phyloP scores from a whole-genome alignment of 179 eudicot genomes.

The Corrigiola litoralis region DNA sequence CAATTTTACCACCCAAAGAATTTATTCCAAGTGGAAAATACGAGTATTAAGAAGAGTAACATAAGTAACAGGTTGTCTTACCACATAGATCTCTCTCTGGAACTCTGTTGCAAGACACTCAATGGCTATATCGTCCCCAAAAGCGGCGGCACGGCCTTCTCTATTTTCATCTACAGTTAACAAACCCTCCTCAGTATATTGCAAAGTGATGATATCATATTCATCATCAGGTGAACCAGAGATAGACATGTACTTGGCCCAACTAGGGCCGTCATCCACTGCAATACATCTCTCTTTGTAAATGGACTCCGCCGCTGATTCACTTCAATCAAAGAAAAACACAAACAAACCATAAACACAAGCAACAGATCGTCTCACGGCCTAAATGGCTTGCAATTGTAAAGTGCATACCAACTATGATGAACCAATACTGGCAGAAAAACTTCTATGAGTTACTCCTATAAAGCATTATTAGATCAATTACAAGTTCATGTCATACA shows the following conservation, averaged over 20 bases:
- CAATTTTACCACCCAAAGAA: too few relatives aligned
- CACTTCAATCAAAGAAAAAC: conserved; percentile 51
- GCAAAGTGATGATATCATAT: conserved; percentile 82
- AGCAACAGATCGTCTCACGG: not conserved
- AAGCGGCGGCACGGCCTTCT: conserved; percentile 85
- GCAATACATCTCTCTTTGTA: conserved; percentile 88
- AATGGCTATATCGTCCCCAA: conserved; percentile 91
- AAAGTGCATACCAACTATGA: not conserved
- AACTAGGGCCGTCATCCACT: conserved; percentile 78
- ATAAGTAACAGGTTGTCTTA: conserved; percentile 21
- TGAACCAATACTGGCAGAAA: too few relatives aligned
- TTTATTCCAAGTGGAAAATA: too few relatives aligned
- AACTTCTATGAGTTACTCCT: too few relatives aligned
- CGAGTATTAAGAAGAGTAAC: not conserved
- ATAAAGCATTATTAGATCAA: too few relatives aligned
- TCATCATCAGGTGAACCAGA: conserved; percentile 88
- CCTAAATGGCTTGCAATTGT: not conserved
- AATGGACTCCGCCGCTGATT: conserved; percentile 77
- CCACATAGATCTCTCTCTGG: conserved; percentile 89
- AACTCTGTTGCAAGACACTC: conserved; percentile 92
- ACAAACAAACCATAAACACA: conserved; percentile 14
- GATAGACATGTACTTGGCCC: conserved; percentile 96
- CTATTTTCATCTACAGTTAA: conserved; percentile 82
- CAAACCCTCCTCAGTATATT: conserved; percentile 90
- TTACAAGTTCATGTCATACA: too few relatives aligned